Evolutionary conservation across 306 rosid species (phyloP), one percentile per base, ranked within the genome.

Genomic region (Leucaena leucocephala): DNA sequence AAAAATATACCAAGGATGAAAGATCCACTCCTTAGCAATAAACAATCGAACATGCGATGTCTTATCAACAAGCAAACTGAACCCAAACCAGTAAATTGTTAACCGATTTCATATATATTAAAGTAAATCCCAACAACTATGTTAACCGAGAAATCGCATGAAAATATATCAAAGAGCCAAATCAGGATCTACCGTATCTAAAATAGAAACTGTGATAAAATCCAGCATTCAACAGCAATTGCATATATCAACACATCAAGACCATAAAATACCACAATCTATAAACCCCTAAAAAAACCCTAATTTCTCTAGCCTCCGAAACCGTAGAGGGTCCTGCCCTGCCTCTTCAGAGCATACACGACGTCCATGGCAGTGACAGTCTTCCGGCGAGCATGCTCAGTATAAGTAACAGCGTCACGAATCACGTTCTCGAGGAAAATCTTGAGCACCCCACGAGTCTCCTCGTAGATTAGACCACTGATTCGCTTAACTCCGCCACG

Each of bases 401-500:
- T 69, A n/a, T 69, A 69, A 4, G 57, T 69, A 16, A 69, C 74
- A 2, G 74, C 74, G 2, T 69, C 74, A 7, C 74, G 57, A 6
- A 69, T 69, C 21, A 69, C 74, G 21, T 69, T 69, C 57, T 69
- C 57, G 12, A 69, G 74, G 39, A 69, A 69, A 3, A 69, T 69
- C 74, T 69, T 69, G 57, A 69, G 74, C 6, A 69, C 74, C 1
- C 74, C 57, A 6, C 57, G 74, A 2, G 74, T 69, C 57, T 69
- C 74, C 21, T 69, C 74, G 10, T 69, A 69, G 57, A 69, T 69
- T 12, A 69, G 40, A 13, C 74, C 74, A 21, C 74, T 69, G 21
- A 69, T 69, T 22, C 74, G 55, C 57, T 69, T 69, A 4, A 69
- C 74, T 11, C 74, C 74, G 7, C 74, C 74, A 69, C 57, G 74